Conservation (phyloP, 306 rosid species). For the Castanopsis chinensis region DNA sequence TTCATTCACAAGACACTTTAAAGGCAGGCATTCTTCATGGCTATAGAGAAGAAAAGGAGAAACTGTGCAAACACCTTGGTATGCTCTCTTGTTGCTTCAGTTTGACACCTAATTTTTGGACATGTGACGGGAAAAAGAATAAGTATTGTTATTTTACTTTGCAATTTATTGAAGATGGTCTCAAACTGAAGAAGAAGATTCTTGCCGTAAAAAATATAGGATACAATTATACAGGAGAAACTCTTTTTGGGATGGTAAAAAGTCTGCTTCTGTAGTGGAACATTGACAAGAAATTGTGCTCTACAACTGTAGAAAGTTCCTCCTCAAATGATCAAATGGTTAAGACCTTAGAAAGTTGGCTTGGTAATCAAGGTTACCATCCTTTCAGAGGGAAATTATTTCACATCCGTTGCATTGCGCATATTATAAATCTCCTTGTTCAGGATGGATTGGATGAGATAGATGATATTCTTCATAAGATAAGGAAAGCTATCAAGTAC, state of each 20-base stretch:
- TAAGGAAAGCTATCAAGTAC: neutral
- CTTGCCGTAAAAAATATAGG: neutral
- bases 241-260: neutral
- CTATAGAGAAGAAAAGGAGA: neutral
- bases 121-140: neutral
- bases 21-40: neutral
- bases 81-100: neutral
- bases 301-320: neutral
- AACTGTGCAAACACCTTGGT: neutral
- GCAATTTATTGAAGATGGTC: neutral
- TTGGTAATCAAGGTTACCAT: neutral
- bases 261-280: neutral
- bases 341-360: neutral
- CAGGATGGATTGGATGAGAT: neutral
- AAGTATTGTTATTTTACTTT: neutral
- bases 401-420: neutral
- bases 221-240: neutral
- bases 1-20: neutral
- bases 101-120: neutral
- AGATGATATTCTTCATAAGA: neutral
- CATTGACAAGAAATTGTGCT: neutral
- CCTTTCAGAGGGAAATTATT: neutral
- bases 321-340: neutral
- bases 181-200: neutral
- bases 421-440: neutral